Base-by-base conservation (phyloP, 495 filamentous ascomycete genomes). In the Penicillium waksmanii region DNA sequence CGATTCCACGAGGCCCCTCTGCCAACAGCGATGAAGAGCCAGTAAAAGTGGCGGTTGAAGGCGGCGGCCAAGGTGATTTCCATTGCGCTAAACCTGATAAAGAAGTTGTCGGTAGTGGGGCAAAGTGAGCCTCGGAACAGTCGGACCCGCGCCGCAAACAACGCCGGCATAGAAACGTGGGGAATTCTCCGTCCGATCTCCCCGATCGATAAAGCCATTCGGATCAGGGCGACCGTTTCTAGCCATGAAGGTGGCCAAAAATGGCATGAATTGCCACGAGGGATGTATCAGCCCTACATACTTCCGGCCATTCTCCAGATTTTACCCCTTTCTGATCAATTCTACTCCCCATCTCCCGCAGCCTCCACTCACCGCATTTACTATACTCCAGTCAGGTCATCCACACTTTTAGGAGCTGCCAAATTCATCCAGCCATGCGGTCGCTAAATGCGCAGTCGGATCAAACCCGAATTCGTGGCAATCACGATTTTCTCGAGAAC, bases 81-180 rank as follows among this genome's bases (percentile, higher is more conserved):
- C 46, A 48, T 21, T 23, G 3, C 18, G 42, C 49, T 5, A 61
- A 66, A 52, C 69, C 62, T 8, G 13, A 60, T 65, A 49, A 9
- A 60, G 65, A 64, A 64, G 69, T 62, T 63, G 62, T 38, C 12
- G 31, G 61, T 38, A 66, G 67, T 68, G 66, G 68, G 55, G 53
- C 61, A 12, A 34, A 21, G 1, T 5, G 43, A 44, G 17, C 17
- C 3, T 44, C 42, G 42, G 42, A 44, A 44, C 42, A 44, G 1
- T 44, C 42, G 42, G 42, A 7, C n/a, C 8, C 19, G 42, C 42
- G 8, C 42, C 42, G 42, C 42, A 44, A 44, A 44, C 42, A 44
- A 44, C 17, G 42, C 42, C 42, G n/a, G 42, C 42, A 44, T 38
- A n/a, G 36, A 44, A 44, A 17, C 42, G 42, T 18, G 42, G 42